Percentiles rank a stretch among this genome's conserved stretches.
phyloP scores from a whole-genome alignment of 2,329 filamentous ascomycete species.

The Aschersonia sp. region DNA sequence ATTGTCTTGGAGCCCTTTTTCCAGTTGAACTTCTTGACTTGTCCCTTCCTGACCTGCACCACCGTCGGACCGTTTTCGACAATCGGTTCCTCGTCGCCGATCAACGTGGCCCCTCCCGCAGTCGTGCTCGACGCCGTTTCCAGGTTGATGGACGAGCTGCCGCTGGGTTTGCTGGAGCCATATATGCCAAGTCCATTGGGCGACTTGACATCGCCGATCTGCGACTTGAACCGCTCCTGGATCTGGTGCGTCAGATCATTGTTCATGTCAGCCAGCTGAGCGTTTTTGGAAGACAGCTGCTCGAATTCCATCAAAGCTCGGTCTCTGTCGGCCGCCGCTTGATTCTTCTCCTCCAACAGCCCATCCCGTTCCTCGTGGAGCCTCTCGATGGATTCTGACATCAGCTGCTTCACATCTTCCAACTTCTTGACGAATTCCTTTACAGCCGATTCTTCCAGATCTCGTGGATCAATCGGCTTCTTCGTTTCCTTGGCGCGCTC shows the following conservation, averaged over 20 bases:
- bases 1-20: constrained; percentile 92
- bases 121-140: constrained; percentile 37
- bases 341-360: constrained; percentile 71
- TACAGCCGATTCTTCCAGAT: constrained; percentile 78
- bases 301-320: constrained; percentile 92
- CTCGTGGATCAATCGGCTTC: constrained; percentile 63
- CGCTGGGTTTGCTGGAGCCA: constrained; percentile 30
- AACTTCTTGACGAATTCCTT: constrained; percentile 76
- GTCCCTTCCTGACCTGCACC: constrained; percentile 86
- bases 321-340: constrained; percentile 73
- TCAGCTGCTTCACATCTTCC: constrained; percentile 43
- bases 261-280: constrained; percentile 86
- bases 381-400: constrained; percentile 43
- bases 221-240: constrained; percentile 81
- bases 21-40: constrained; percentile 96
- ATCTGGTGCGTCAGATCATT: constrained; percentile 91
- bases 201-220: constrained; percentile 38
- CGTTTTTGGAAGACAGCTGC: constrained; percentile 85
- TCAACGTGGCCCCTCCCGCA: constrained; percentile 42
- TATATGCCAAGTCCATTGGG: constrained; percentile 45
- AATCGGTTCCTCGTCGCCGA: constrained; percentile 52
- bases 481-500: constrained; percentile 74
- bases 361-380: constrained; percentile 62
- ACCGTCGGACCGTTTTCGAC: constrained; percentile 74
- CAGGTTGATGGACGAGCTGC: constrained; percentile 34